phyloP scores from a whole-genome alignment of 2,329 filamentous ascomycete species.

The Magnaporthales sp. region DNA sequence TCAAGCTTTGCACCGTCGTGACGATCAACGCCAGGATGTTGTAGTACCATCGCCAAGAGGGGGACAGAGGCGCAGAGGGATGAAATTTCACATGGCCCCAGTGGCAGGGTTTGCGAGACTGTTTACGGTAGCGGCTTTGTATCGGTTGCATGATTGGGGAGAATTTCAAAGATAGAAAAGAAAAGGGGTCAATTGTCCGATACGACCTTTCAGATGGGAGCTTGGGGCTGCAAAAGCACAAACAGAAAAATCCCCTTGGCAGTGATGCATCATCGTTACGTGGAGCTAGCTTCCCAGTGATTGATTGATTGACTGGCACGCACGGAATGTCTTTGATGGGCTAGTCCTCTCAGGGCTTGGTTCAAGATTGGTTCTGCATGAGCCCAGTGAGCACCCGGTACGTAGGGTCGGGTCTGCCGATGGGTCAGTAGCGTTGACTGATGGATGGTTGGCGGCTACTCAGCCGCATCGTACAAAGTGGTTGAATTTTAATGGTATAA shows the following conservation, averaged over 20 bases:
- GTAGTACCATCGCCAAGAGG: background rate
- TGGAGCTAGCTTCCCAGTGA: too few species aligned
- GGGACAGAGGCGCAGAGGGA: background rate
- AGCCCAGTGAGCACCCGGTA: background rate
- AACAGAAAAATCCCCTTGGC: too few species aligned
- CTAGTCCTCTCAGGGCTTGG: background rate
- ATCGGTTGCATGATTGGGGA: background rate
- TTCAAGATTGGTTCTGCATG: background rate
- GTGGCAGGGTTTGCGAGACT: background rate
- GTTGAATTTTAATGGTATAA: too few species aligned
- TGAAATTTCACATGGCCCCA: background rate
- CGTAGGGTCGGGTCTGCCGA: background rate
- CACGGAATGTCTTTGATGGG: background rate
- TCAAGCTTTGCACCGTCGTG: background rate
- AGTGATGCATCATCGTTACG: too few species aligned
- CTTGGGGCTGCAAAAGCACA: background rate
- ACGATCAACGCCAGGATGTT: background rate
- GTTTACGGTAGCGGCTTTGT: background rate
- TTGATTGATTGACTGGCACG: too few species aligned
- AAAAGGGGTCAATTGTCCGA: background rate
- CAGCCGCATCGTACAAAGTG: background rate
- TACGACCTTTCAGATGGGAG: background rate
- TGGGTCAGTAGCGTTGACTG: background rate
- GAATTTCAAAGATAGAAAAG: background rate
- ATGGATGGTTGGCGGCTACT: background rate